Base-by-base conservation (phyloP, 208 protist species). In the Herpetomonas tarakana region DNA sequence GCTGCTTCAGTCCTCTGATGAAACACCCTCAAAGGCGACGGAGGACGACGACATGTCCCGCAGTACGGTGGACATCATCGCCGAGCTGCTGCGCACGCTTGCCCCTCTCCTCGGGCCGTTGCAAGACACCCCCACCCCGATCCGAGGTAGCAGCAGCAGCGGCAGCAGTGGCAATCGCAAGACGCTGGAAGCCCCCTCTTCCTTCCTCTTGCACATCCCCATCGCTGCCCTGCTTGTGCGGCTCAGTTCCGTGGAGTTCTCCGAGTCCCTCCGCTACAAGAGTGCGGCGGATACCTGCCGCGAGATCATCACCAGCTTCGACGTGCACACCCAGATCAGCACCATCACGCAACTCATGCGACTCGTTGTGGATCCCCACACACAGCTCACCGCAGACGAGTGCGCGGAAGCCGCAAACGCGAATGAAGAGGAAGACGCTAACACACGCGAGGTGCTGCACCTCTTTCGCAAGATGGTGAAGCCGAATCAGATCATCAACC, bases 401-500 rank as follows among this genome's bases (percentile, higher is more conserved):
- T 26, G 41, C 16, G 50, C 52, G 24, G 46, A 57, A 45, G 28
- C 47, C 12, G 19, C 25, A 21, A 47, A 67, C 55, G 45, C 45
- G 18, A 41, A 63, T 24, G 45, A 58, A 18, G 45, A 49, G 6
- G 62, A 70, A 2, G 66, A 41, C 27, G 75, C 74, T 24, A 69
- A 72, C 38, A 27, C 69, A 24, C 58, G 61, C 28, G 67, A 72
- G 12, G 39, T 88, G 52, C 52, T 76, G 19, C 69, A 74, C 49
- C 66, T 93, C 1, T 81, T 93, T 71, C 83, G 83, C 16, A 78
- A 78, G 44, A 64, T 95, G 64, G 77, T 92, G 63, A 95, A 95
- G 71, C 83, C 89, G 9, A 93, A 93, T 62, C 85, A 95, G 59
- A 78, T 95, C 18, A 78, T 93, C 69, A 95, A 95, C 58, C 81